phyloP scores from a whole-genome alignment of 1,284 basidiomycete species.

The Ustilago sp. region DNA sequence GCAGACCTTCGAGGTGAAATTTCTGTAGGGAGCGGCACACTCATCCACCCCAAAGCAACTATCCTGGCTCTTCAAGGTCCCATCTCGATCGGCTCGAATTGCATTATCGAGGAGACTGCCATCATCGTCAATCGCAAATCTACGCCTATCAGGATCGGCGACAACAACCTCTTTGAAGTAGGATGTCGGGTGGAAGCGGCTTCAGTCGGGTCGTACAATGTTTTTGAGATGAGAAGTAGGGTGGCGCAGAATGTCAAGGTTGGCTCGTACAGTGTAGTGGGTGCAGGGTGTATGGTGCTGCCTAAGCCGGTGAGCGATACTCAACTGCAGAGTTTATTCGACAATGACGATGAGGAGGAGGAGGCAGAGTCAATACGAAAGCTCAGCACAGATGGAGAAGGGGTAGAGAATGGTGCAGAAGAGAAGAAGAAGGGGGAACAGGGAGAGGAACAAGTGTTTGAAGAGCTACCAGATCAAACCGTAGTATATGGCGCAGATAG shows the following conservation, averaged over 20 bases:
- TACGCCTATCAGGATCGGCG: slow-evolving; percentile 84
- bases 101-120: slow-evolving; percentile 89
- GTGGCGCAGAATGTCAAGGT: slow-evolving; percentile 83
- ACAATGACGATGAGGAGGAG: slow-evolving; percentile 23
- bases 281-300: slow-evolving; percentile 75
- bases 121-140: slow-evolving; percentile 82
- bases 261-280: slow-evolving; percentile 82
- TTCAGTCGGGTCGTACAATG: slow-evolving; percentile 84
- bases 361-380: slow-evolving; percentile 1
- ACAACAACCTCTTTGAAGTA: slow-evolving; percentile 92
- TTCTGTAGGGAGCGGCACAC: slow-evolving; percentile 71
- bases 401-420: neutral
- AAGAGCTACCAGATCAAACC: slow-evolving; percentile 84
- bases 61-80: slow-evolving; percentile 88
- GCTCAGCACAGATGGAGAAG: neutral
- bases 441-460: slow-evolving; percentile 18
- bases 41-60: slow-evolving; percentile 92
- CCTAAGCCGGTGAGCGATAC: slow-evolving; percentile 30
- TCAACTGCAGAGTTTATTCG: slow-evolving; percentile 7
- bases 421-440: neutral
- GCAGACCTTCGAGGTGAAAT: slow-evolving; percentile 61
- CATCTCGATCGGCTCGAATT: slow-evolving; percentile 85
- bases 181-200: slow-evolving; percentile 89
- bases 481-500: slow-evolving; percentile 83
- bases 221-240: slow-evolving; percentile 81